These are phyloP conservation scores for Trametes villosa DNA, from an alignment of 768 basidiomycete species.

Conservation along the genomic window DNA sequence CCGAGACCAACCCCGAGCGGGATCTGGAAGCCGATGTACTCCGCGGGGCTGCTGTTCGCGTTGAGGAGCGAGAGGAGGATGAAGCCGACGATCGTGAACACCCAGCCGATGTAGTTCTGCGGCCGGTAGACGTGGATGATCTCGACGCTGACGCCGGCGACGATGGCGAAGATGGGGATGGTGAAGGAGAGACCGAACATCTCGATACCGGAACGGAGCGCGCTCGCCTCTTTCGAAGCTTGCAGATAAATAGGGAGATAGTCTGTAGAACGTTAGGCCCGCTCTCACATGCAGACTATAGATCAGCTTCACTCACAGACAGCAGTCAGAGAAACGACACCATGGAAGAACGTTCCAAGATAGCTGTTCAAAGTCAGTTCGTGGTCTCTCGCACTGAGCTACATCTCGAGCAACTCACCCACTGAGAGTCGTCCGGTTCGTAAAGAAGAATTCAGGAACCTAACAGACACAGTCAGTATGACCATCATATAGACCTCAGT, in stretches of 20 bases:
- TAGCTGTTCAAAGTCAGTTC: neutral
- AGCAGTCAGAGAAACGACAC: constrained; percentile 13
- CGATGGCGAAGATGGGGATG: constrained; percentile 44
- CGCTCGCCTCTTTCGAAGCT: constrained; percentile 42
- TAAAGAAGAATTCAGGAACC: constrained; percentile 19
- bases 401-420: constrained; percentile 1
- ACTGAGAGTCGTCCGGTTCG: constrained; percentile 15
- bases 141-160: constrained; percentile 43
- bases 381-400: neutral
- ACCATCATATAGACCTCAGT: no score
- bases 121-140: constrained; percentile 42
- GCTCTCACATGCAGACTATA: no score
- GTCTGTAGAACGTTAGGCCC: constrained; percentile 40
- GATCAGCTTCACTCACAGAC: constrained; percentile 7
- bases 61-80: constrained; percentile 40
- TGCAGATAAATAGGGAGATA: constrained; percentile 46
- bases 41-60: constrained; percentile 20
- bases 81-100: constrained; percentile 38
- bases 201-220: constrained; percentile 30
- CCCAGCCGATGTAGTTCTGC: constrained; percentile 44
- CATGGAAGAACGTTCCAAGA: constrained; percentile 19
- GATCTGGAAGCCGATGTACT: constrained; percentile 29
- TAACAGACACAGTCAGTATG: neutral
- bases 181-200: constrained; percentile 34
- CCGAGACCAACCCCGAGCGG: constrained; percentile 39